phyloP scores from a whole-genome alignment of 2,329 filamentous ascomycete genomes.

The Chalara sp. region DNA sequence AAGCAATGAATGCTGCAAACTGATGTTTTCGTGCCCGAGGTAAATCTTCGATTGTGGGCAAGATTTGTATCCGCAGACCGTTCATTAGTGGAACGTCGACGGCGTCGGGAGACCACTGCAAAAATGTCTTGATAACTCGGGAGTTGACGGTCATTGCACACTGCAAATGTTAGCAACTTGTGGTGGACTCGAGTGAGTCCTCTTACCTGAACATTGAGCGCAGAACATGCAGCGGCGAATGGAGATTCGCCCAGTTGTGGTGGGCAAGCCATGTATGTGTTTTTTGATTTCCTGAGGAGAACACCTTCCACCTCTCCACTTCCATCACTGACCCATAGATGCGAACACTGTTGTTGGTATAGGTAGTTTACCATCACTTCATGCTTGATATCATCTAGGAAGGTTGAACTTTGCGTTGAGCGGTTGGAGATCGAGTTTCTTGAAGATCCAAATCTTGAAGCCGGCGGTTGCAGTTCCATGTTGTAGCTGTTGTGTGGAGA shows the following conservation, averaged over 20 bases:
- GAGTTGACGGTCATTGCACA: conserved; percentile 79
- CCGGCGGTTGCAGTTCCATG: conserved; percentile 43
- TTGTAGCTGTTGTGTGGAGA: conserved; percentile 30
- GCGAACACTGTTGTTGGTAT: conserved; percentile 71
- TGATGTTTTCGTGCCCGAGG: conserved; percentile 69
- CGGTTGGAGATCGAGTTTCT: conserved; percentile 44
- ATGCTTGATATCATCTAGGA: conserved; percentile 68
- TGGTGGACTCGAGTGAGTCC: not conserved
- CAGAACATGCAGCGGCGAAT: conserved; percentile 57
- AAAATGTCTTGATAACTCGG: conserved; percentile 69
- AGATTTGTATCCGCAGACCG: conserved; percentile 68
- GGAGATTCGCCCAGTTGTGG: conserved; percentile 53
- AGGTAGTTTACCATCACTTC: conserved; percentile 81
- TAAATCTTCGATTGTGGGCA: conserved; percentile 65
- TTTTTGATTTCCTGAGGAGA: conserved; percentile 59
- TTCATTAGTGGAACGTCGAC: conserved; percentile 71
- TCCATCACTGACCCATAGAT: conserved; percentile 66
- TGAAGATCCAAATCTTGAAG: conserved; percentile 41
- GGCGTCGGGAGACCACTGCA: conserved; percentile 65
- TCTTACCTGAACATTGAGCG: conserved; percentile 65
- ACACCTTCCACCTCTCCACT: conserved; percentile 66
- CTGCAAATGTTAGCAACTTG: conserved; percentile 32
- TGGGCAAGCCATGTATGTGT: conserved; percentile 68
- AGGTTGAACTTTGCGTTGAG: conserved; percentile 42
- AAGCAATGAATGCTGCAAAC: conserved; percentile 72